Conservation (phyloP, 2,329 filamentous ascomycete genomes). For the Xylaria sp. region DNA sequence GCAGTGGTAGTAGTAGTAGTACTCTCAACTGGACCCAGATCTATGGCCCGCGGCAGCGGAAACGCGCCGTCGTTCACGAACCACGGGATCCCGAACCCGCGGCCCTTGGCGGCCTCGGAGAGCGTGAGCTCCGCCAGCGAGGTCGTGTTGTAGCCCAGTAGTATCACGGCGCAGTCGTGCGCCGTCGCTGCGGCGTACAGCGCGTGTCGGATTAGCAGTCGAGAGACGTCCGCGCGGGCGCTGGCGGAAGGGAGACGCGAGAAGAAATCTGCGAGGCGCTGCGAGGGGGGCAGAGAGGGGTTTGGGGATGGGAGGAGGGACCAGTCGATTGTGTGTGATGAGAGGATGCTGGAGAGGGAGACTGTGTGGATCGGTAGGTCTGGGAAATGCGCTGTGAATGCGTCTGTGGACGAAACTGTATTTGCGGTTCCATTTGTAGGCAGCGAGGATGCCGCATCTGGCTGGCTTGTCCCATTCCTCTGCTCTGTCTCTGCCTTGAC, state of each 20-base stretch:
- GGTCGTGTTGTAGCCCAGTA: slow-evolving; percentile 90
- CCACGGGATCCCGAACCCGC: slow-evolving; percentile 86
- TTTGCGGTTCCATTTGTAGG: neutral
- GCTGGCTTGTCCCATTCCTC: neutral
- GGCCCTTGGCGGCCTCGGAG: slow-evolving; percentile 88
- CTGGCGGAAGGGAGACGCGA: slow-evolving; percentile 76
- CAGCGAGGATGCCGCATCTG: neutral
- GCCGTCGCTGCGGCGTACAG: slow-evolving; percentile 73
- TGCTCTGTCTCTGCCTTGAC: neutral
- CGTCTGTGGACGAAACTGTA: slow-evolving; percentile 4
- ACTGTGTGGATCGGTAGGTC: slow-evolving; percentile 71
- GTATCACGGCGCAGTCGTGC: slow-evolving; percentile 72
- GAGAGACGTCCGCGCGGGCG: slow-evolving; percentile 77
- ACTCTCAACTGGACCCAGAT: neutral
- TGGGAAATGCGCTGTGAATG: slow-evolving; percentile 64
- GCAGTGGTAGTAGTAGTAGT: too few relatives aligned
- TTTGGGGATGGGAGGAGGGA: slow-evolving; percentile 53
- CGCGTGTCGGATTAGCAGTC: slow-evolving; percentile 76
- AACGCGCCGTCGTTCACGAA: slow-evolving; percentile 78
- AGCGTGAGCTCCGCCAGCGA: slow-evolving; percentile 87
- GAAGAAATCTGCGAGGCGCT: slow-evolving; percentile 64
- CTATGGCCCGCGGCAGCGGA: slow-evolving; percentile 41
- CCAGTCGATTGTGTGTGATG: slow-evolving; percentile 62
- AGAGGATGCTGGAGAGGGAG: slow-evolving; percentile 62
- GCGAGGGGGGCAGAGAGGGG: slow-evolving; percentile 25